Evolutionary conservation across 2,329 filamentous ascomycete species (phyloP), one percentile per base, ranked within the genome.

Genomic region (Sporothrix pallida): DNA sequence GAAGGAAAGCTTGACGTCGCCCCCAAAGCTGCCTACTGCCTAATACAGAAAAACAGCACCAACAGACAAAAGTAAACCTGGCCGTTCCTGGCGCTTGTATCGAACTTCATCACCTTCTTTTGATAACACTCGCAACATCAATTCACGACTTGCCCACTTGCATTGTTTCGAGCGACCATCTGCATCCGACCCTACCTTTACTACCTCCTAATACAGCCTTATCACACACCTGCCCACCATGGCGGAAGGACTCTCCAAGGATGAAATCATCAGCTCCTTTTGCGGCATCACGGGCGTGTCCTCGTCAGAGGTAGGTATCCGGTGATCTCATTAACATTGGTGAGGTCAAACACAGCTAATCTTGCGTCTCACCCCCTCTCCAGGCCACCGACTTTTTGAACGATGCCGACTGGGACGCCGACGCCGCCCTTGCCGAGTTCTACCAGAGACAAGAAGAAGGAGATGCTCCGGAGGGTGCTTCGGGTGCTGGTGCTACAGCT

Each of bases 371-470:
- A n/a, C 58, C 3, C 26, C 20, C 56, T 60, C n/a, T 4, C 23
- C 42, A 74, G 70, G 92, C 92, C 65, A 85, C 85, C 73, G 86
- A 91, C 75, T 92, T 92, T 77, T 88, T 95, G 8, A 84, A 85
- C 26, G 86, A 87, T 50, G 90, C 87, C 78, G 83, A 87, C 76
- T 94, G 92, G 91, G 87, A 94, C 78, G 82, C 93, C 60, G 85
- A 87, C 76, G 83, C 85, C 10, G 91, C 91, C 17, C 86, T 88
- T 72, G 86, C 88, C 44, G 86, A 89, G 70, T 92, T 87, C 83
- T 93, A 89, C 79, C 84, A 86, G 75, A 85, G 88, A 73, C 82
- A 86, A 48, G 88, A 90, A 37, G 86, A 88, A 72, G 82, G 79
- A 9, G 81, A 82, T 48, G 83, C 84, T 74, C 31, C 31, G 31